Conservation (phyloP, 108 stramenopile species). For the Aurantiochytrium sp. region DNA sequence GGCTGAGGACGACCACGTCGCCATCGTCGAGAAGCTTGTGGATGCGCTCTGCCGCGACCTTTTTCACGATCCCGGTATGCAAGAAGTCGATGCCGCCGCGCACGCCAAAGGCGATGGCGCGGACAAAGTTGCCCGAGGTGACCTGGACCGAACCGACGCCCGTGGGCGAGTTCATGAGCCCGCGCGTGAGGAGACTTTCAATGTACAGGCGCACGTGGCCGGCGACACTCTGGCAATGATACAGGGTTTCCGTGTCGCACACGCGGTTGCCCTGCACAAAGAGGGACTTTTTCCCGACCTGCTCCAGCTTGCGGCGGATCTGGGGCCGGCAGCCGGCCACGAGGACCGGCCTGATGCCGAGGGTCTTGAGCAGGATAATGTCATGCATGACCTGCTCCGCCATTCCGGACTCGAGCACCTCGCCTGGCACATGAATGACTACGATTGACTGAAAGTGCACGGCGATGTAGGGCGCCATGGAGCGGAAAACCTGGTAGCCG, state of each 20-base stretch:
- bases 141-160: neutral
- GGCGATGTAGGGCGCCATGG: constrained; percentile 25
- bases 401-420: constrained; percentile 16
- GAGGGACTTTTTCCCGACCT: constrained; percentile 4
- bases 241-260: constrained; percentile 25
- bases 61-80: neutral
- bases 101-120: constrained; percentile 27
- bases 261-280: constrained; percentile 26
- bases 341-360: constrained; percentile 7
- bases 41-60: neutral
- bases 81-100: constrained; percentile 21
- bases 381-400: constrained; percentile 32
- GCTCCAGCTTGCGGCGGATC: constrained; percentile 26
- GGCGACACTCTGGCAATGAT: constrained; percentile 26
- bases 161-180: constrained; percentile 28
- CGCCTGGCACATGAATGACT: constrained; percentile 18
- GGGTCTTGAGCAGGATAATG: neutral
- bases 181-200: constrained; percentile 21
- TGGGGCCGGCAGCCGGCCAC: constrained; percentile 27
- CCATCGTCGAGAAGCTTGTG: constrained; percentile 16
- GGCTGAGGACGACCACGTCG: constrained; percentile 21
- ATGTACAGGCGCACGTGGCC: constrained; percentile 22
- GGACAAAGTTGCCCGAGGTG: constrained; percentile 27
- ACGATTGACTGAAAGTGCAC: neutral
- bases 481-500: constrained; percentile 24